Conservation (phyloP, 176 grass and related monocot genomes). For the Aegilops umbellulata region DNA sequence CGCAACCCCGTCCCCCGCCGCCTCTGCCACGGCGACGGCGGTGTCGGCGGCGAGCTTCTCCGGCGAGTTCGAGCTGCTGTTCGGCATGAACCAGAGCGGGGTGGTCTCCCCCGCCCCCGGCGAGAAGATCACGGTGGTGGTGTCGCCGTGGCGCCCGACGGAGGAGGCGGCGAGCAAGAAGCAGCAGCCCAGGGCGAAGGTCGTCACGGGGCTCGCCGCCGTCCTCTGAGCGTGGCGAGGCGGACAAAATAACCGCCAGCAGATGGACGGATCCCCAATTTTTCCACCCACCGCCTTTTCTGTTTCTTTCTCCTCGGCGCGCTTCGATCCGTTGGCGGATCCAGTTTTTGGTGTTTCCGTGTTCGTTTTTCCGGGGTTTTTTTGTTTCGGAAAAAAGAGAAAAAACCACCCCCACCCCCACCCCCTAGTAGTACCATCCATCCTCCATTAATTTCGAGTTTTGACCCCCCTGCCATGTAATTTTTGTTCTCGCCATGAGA, state of each 20-base stretch:
- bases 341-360: slow-evolving; percentile 50
- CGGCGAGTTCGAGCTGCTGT: slow-evolving; percentile 57
- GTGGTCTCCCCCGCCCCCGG: not conserved
- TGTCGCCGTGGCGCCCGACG: slow-evolving; percentile 48
- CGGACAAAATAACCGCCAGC: not conserved
- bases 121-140: slow-evolving; percentile 64
- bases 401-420: slow-evolving; percentile 27
- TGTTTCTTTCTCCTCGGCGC: slow-evolving; percentile 25
- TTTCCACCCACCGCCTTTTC: slow-evolving; percentile 7
- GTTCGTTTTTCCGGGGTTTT: slow-evolving; percentile 33
- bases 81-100: slow-evolving; percentile 7
- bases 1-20: not conserved
- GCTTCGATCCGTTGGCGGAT: slow-evolving; percentile 47
- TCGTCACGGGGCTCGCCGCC: slow-evolving; percentile 68
- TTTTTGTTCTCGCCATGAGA: slow-evolving; percentile 31
- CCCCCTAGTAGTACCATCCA: not conserved
- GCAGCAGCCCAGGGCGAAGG: slow-evolving; percentile 43
- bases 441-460: not conserved
- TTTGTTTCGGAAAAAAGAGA: slow-evolving; percentile 52
- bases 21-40: not conserved
- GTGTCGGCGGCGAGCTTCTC: slow-evolving; percentile 51
- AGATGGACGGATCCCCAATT: not conserved
- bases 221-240: slow-evolving; percentile 74
- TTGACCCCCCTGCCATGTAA: slow-evolving; percentile 26
- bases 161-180: slow-evolving; percentile 36